Conservation (phyloP, 73 alveolate genomes). For the Paramecium sexaurelia region DNA sequence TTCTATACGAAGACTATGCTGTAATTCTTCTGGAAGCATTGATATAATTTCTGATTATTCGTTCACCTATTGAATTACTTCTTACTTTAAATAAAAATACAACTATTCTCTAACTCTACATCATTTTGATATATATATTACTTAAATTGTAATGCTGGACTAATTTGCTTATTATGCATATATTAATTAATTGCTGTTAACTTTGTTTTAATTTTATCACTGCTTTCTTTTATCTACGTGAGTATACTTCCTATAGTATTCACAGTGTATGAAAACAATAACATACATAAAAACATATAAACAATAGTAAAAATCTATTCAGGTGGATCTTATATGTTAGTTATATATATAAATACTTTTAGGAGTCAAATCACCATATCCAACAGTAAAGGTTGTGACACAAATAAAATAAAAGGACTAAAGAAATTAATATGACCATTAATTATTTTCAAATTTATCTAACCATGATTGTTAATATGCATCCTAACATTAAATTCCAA, state of each 20-base stretch:
- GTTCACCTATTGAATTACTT: neutral
- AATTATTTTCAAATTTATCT: neutral
- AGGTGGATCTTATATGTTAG: neutral
- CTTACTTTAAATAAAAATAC: neutral
- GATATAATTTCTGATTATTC: slow-evolving; percentile 18
- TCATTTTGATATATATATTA: neutral
- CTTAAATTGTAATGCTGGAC: slow-evolving; percentile 18
- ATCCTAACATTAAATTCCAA: neutral
- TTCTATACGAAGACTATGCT: neutral
- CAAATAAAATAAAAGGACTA: slow-evolving; percentile 57
- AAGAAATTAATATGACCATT: slow-evolving; percentile 9
- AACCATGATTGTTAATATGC: neutral
- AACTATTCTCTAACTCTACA: slow-evolving; percentile 23
- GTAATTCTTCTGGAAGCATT: slow-evolving; percentile 3
- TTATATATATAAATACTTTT: neutral
- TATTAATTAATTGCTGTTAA: neutral
- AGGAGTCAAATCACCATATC: slow-evolving; percentile 60
- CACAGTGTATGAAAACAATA: slow-evolving; percentile 14
- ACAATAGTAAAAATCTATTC: slow-evolving; percentile 21
- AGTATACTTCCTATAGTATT: slow-evolving; percentile 33
- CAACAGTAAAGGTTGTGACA: slow-evolving; percentile 64
- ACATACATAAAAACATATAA: slow-evolving; percentile 34
- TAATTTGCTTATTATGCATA: neutral
- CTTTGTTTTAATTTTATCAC: neutral
- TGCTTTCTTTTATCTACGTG: neutral